Conservation (phyloP, 495 filamentous ascomycete species). For the Tirmania nivea region DNA sequence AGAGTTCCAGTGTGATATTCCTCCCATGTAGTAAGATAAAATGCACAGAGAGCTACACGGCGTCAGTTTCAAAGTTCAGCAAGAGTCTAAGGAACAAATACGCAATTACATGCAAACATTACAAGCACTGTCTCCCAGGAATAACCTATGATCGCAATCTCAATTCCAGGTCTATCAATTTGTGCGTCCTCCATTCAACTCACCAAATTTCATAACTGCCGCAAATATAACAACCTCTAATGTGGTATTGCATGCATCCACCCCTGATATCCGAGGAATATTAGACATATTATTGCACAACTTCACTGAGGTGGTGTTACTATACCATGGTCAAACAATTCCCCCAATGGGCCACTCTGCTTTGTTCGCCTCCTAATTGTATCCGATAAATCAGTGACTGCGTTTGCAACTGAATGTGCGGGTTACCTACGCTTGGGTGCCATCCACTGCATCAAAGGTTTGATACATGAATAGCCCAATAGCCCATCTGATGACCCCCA, state of each 20-base stretch:
- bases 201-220: constrained; percentile 72
- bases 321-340: constrained; percentile 90
- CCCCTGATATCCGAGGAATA: too few species aligned
- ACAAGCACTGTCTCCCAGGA: constrained; percentile 70
- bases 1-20: constrained; percentile 96
- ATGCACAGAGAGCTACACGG: constrained; percentile 24
- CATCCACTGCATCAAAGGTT: constrained; percentile 95
- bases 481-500: constrained; percentile 45
- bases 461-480: constrained; percentile 85
- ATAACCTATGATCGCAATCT: constrained; percentile 24
- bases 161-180: background rate
- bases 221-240: constrained; percentile 84
- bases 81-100: too few species aligned
- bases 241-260: constrained; percentile 90
- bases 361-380: constrained; percentile 56
- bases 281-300: constrained; percentile 3
- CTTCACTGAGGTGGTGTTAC: background rate
- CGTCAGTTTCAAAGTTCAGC: too few species aligned
- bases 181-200: too few species aligned
- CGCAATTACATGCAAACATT: constrained; percentile 66
- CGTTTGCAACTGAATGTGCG: too few species aligned
- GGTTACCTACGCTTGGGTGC: constrained; percentile 63
- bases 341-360: constrained; percentile 82
- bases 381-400: constrained; percentile 29
- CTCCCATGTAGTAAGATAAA: constrained; percentile 98